These are phyloP conservation scores for Jatropha curcas DNA, from an alignment of 345 rosid genomes.

Conservation along the genomic window DNA sequence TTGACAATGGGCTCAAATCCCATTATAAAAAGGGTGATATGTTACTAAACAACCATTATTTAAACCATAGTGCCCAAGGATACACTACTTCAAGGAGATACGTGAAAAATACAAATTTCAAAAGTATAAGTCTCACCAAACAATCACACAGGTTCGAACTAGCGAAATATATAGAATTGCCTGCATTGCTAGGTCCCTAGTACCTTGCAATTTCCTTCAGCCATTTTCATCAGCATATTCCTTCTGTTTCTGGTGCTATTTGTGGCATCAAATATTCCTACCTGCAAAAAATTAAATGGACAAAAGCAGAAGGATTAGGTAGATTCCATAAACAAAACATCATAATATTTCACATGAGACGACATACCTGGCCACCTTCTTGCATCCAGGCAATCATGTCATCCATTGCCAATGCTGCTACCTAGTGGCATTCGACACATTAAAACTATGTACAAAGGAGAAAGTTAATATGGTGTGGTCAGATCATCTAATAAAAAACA, in stretches of 20 bases:
- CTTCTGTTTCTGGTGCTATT: conserved; percentile 82
- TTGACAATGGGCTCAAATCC: too few relatives aligned
- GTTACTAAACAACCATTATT: too few relatives aligned
- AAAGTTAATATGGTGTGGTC: conserved; percentile 49
- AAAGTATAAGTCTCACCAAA: conserved; percentile 9
- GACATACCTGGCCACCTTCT: conserved; percentile 97
- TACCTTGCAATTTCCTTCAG: conserved; percentile 99
- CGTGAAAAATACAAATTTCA: background rate
- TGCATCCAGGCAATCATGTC: conserved; percentile 99
- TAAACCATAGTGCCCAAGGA: background rate
- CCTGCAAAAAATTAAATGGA: conserved; percentile 48
- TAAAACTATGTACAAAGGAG: conserved; percentile 74
- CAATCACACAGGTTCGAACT: background rate
- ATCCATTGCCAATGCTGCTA: conserved; percentile 99
- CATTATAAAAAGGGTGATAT: too few relatives aligned
- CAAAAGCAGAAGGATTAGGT: conserved; percentile 26
- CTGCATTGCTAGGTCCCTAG: background rate
- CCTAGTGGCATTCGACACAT: conserved; percentile 86
- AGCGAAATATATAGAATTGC: conserved; percentile 11
- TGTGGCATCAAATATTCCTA: conserved; percentile 98
- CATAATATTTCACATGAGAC: conserved; percentile 11
- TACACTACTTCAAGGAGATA: background rate
- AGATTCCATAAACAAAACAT: conserved; percentile 12
- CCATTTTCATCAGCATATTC: conserved; percentile 99
- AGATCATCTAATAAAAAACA: conserved; percentile 30